Percentiles rank a stretch among this genome's conserved stretches.
Evolutionary conservation across 495 filamentous ascomycete genomes (phyloP).

Genomic region (Chaetomium cochliodes): DNA sequence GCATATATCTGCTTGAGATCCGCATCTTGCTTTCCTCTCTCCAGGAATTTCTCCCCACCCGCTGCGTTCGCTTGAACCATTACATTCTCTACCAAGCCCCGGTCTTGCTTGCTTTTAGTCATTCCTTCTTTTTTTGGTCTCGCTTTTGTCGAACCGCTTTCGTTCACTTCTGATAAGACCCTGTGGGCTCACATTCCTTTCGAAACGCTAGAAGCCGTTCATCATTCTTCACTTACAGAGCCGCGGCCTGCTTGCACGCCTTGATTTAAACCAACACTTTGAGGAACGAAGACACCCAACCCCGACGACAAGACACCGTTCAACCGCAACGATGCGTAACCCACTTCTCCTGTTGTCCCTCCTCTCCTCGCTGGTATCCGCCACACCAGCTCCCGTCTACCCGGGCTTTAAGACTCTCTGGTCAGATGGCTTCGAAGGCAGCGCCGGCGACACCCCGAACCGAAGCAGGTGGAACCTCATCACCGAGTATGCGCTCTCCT

Average conservation of each 20-base stretch:
- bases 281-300: neutral
- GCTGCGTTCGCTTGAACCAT: neutral
- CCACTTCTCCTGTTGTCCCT: slow-evolving; percentile 24
- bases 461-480: slow-evolving; percentile 40
- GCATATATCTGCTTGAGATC: neutral
- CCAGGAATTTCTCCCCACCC: neutral
- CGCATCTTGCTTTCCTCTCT: neutral
- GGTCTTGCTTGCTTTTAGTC: slow-evolving; percentile 8
- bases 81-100: slow-evolving; percentile 14
- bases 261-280: neutral
- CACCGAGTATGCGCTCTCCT: slow-evolving; percentile 26
- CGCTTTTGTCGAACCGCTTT: neutral
- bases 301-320: neutral
- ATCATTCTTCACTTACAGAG: neutral
- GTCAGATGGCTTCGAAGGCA: slow-evolving; percentile 33
- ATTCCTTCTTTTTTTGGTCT: slow-evolving; percentile 2
- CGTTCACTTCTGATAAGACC: neutral
- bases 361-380: slow-evolving; percentile 30
- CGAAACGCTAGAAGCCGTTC: slow-evolving; percentile 5
- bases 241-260: neutral
- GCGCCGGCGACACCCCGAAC: slow-evolving; percentile 27
- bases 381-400: slow-evolving; percentile 25
- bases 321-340: slow-evolving; percentile 26
- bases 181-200: slow-evolving; percentile 18
- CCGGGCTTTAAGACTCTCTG: slow-evolving; percentile 33